Conservation (phyloP, 1,139 yeast genomes). For the Pichia sp. region DNA sequence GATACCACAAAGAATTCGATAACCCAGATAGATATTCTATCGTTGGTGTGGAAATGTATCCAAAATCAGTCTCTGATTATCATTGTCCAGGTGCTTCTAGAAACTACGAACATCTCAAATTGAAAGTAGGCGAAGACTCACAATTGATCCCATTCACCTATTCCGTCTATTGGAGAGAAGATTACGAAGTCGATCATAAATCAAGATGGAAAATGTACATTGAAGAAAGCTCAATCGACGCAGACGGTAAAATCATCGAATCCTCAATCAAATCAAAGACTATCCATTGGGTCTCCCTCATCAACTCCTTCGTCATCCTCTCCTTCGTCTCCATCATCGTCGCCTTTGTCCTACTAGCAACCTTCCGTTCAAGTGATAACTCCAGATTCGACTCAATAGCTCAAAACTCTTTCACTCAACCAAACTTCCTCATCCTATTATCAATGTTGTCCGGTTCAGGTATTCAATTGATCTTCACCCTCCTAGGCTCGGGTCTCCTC, state of each 20-base stretch:
- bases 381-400: constrained; percentile 34
- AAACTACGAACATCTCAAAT: constrained; percentile 52
- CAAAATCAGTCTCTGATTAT: constrained; percentile 69
- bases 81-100: constrained; percentile 71
- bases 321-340: constrained; percentile 58
- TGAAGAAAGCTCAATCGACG: constrained; percentile 21
- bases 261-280: too few species aligned
- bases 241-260: constrained; percentile 10
- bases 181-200: constrained; percentile 60
- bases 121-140: constrained; percentile 38
- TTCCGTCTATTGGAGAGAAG: constrained; percentile 90
- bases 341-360: constrained; percentile 58
- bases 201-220: constrained; percentile 72
- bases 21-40: constrained; percentile 46
- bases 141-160: constrained; percentile 72
- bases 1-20: constrained; percentile 62
- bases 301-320: constrained; percentile 63
- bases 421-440: constrained; percentile 45
- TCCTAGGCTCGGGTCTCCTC: constrained; percentile 57
- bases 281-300: constrained; percentile 70
- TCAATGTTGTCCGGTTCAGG: constrained; percentile 72
- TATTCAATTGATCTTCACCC: constrained; percentile 63
- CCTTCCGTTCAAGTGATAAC: constrained; percentile 29
- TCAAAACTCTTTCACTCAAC: constrained; percentile 54
- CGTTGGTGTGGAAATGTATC: constrained; percentile 91